Conservation (phyloP, 2,329 filamentous ascomycete species). For the Orbilia quercus region DNA sequence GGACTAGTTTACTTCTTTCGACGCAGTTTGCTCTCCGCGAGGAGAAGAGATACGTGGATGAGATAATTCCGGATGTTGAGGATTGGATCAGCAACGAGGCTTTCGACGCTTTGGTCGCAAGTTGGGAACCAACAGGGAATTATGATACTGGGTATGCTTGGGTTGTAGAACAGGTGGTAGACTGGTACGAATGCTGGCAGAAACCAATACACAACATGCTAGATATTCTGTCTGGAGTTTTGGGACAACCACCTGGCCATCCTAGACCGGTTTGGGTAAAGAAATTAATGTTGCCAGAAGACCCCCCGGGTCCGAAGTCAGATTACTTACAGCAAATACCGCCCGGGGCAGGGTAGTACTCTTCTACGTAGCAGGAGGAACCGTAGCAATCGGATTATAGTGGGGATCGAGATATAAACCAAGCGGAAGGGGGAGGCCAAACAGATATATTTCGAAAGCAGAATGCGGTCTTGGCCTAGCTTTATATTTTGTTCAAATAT, state of each 20-base stretch:
- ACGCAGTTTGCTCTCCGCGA: neutral
- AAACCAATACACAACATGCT: neutral
- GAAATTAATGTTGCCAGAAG: too few relatives aligned
- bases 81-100: neutral
- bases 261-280: constrained; percentile 1
- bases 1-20: too few relatives aligned
- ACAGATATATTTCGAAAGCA: too few relatives aligned
- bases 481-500: too few relatives aligned
- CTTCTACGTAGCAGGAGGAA: too few relatives aligned
- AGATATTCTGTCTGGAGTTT: neutral
- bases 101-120: constrained; percentile 2
- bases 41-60: neutral
- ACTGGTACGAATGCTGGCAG: constrained; percentile 10
- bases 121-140: constrained; percentile 12
- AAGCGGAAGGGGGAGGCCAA: too few relatives aligned
- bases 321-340: too few relatives aligned
- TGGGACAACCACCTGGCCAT: constrained; percentile 4
- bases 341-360: too few relatives aligned
- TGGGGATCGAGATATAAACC: too few relatives aligned
- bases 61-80: neutral
- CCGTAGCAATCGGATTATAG: too few relatives aligned
- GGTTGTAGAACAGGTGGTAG: neutral
- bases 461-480: too few relatives aligned
- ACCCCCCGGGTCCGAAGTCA: too few relatives aligned
- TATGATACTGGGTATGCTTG: neutral